These are phyloP conservation scores for Ogataea saltuana DNA, from an alignment of 805 yeast species.

Conservation along the genomic window DNA sequence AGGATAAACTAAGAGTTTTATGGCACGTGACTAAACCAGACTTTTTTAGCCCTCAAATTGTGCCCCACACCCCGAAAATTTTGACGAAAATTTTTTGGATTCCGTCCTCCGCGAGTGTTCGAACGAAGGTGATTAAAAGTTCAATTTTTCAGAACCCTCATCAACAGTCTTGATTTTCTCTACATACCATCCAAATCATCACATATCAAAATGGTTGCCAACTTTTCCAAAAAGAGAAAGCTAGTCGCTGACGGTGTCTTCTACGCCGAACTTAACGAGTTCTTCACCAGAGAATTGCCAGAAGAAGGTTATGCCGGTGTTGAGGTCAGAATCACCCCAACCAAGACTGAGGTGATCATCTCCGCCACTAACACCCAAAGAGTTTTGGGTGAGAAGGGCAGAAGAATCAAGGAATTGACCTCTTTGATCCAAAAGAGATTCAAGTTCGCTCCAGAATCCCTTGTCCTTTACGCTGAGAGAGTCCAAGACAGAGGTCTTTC, in stretches of 20 bases:
- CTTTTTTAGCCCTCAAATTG: background rate
- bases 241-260: conserved; percentile 99
- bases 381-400: conserved; percentile 99
- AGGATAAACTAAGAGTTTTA: background rate
- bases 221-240: conserved; percentile 97
- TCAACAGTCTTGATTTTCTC: conserved; percentile 1
- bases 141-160: conserved; percentile 7
- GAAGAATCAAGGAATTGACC: conserved; percentile 99
- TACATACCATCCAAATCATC: conserved; percentile 3
- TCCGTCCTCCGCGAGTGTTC: too few species aligned
- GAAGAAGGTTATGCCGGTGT: conserved; percentile 99
- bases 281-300: conserved; percentile 99
- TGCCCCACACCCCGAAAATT: too few species aligned
- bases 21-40: background rate
- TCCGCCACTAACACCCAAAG: conserved; percentile 99
- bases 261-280: conserved; percentile 99
- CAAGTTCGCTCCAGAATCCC: conserved; percentile 90
- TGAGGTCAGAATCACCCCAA: conserved; percentile 97
- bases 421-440: conserved; percentile 98
- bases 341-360: conserved; percentile 97
- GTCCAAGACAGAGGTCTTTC: conserved; percentile 99
- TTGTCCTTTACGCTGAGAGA: conserved; percentile 96
- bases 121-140: too few species aligned
- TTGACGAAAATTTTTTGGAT: conserved; percentile 3
- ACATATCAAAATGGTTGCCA: conserved; percentile 36